Percentiles rank a stretch among this genome's conserved stretches.
phyloP scores from a whole-genome alignment of 345 rosid genomes.

The Melaleuca quinquenervia region DNA sequence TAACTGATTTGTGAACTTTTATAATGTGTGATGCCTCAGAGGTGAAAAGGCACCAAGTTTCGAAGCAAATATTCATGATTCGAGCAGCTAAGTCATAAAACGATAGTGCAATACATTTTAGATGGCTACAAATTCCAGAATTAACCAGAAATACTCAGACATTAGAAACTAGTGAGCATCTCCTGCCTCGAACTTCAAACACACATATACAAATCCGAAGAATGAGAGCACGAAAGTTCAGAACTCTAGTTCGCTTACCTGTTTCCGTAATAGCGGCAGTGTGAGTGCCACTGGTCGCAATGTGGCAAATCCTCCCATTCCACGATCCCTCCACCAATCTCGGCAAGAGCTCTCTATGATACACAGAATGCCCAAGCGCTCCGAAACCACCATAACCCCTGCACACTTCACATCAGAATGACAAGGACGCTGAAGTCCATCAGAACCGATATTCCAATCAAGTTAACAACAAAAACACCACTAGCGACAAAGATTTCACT shows the following conservation, averaged over 20 bases:
- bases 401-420: slow-evolving; percentile 36
- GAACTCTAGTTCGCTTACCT: slow-evolving; percentile 23
- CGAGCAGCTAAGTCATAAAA: not conserved
- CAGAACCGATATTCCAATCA: not conserved
- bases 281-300: slow-evolving; percentile 82
- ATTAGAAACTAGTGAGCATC: not conserved
- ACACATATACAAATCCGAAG: not conserved
- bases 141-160: not conserved
- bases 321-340: slow-evolving; percentile 71
- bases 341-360: slow-evolving; percentile 72
- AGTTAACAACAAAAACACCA: not conserved
- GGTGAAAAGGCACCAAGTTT: not conserved
- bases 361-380: slow-evolving; percentile 88
- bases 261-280: slow-evolving; percentile 75
- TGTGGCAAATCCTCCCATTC: slow-evolving; percentile 36
- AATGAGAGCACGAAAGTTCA: not conserved
- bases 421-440: slow-evolving; percentile 7
- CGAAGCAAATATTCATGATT: not conserved
- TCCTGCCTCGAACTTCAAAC: not conserved
- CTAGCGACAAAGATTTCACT: not conserved
- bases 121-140: not conserved
- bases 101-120: not conserved
- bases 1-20: not conserved
- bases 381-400: slow-evolving; percentile 99
- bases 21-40: not conserved